Percentiles rank a stretch among this genome's conserved stretches.
Evolutionary conservation across 2,329 filamentous ascomycete genomes (phyloP).

Genomic region (Cercospora sesami): DNA sequence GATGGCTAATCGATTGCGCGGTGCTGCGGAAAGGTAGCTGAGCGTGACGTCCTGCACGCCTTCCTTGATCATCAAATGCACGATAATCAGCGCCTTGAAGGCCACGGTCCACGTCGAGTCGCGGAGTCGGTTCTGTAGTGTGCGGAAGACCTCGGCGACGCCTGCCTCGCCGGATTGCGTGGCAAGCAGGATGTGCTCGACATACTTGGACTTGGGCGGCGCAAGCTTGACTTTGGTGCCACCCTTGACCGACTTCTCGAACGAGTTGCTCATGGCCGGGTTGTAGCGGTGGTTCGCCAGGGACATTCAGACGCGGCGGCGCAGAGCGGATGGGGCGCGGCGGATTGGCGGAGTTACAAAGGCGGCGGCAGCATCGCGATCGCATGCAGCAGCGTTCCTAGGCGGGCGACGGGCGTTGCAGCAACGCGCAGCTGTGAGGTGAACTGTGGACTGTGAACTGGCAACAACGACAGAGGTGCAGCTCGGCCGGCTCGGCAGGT

Average conservation of each 20-base stretch:
- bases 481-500: not conserved
- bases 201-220: slow-evolving; percentile 97
- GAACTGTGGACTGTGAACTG: not conserved
- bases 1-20: slow-evolving; percentile 74
- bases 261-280: slow-evolving; percentile 72
- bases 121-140: slow-evolving; percentile 80
- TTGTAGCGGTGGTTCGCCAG: slow-evolving; percentile 21
- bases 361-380: slow-evolving; percentile 2
- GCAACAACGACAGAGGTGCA: not conserved
- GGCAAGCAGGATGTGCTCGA: slow-evolving; percentile 94
- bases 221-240: slow-evolving; percentile 94
- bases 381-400: not conserved
- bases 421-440: not conserved
- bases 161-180: slow-evolving; percentile 93
- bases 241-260: slow-evolving; percentile 99
- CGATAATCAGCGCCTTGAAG: slow-evolving; percentile 94
- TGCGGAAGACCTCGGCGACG: slow-evolving; percentile 92
- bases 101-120: slow-evolving; percentile 99
- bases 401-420: not conserved
- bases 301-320: slow-evolving; percentile 16
- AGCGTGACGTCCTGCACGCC: slow-evolving; percentile 87
- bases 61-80: slow-evolving; percentile 96
- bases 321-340: slow-evolving; percentile 2
- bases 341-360: not conserved
- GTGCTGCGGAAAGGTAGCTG: slow-evolving; percentile 77